phyloP scores from a whole-genome alignment of 495 filamentous ascomycete species.

The Penicillium coprophilum region DNA sequence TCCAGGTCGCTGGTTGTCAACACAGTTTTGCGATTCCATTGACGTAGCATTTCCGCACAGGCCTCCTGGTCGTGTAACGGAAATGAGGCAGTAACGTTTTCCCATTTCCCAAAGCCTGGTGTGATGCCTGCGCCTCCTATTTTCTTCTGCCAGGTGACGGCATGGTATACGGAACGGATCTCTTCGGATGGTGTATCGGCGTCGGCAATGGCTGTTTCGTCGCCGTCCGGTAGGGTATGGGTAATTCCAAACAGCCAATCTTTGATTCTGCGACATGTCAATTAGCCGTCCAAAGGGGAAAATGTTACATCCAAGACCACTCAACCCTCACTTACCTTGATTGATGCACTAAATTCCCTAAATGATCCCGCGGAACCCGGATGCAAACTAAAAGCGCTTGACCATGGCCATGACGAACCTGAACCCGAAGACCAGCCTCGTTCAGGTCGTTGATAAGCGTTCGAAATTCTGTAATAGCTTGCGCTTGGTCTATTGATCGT shows the following conservation, averaged over 20 bases:
- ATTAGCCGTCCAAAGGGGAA: not conserved
- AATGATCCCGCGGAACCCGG: conserved; percentile 54
- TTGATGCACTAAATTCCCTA: conserved; percentile 58
- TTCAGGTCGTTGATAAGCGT: conserved; percentile 72
- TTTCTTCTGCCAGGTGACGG: conserved; percentile 75
- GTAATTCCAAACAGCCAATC: conserved; percentile 93
- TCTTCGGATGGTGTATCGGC: conserved; percentile 83
- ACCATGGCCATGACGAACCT: conserved; percentile 78
- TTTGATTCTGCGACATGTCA: conserved; percentile 60
- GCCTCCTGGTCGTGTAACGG: conserved; percentile 83
- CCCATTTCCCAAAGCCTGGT: conserved; percentile 75
- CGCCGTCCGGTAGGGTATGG: conserved; percentile 62
- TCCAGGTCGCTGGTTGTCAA: conserved; percentile 73
- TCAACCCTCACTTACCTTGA: conserved; percentile 47
- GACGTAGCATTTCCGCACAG: conserved; percentile 81
- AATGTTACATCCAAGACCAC: not conserved
- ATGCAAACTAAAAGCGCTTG: conserved; percentile 78
- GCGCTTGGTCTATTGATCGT: conserved; percentile 55
- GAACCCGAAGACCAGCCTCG: conserved; percentile 73
- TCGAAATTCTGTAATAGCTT: conserved; percentile 70
- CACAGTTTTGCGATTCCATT: conserved; percentile 74
- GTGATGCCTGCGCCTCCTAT: conserved; percentile 91
- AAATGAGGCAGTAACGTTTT: conserved; percentile 80
- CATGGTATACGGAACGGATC: conserved; percentile 82
- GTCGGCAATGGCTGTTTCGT: conserved; percentile 45